Base-by-base conservation (phyloP, 495 filamentous ascomycete genomes). In the Aspergillus taichungensis region DNA sequence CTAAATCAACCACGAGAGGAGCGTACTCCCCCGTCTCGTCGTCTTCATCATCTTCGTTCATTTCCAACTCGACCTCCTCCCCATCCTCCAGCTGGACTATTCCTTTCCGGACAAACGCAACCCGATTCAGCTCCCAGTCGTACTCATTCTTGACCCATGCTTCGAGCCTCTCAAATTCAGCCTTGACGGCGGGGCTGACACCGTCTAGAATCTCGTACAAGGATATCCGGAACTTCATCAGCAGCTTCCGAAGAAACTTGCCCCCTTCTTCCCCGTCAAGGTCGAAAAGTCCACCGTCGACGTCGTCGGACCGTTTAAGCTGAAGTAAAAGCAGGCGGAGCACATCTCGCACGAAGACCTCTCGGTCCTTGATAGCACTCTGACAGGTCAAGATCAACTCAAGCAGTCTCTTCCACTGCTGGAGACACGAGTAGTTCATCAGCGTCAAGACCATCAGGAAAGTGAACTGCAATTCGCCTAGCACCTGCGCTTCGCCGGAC, bases 21-120 rank as follows among this genome's bases (percentile, higher is more conserved):
- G 85, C 82, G 70, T 88, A 90, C 57, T 95, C 91, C 12, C 87
- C 88, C 46, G 75, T 77, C 63, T 92, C 87, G 42, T 92, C 87
- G 45, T 94, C 86, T 46, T 79, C 86, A 49, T 91, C 84, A 47
- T 82, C 74, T 6, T 82, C 85, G 24, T 69, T 69, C 49, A 87
- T 69, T 49, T 95, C 88, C 56, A 92, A 74, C 46, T 88, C 81
- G 11, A 94, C 80, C 53, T 79, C 66, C 60, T 90, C 87, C 14
- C 82, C 84, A 54, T 88, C 85, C 57, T 88, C 87, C 40, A 88
- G 62, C 63, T 79, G 71, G 34, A 88, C 51, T 61, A 79, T 80
- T 0, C 88, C 87, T 40, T 66, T 71, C 49, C 75, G 73, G 7
- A 84, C 69, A 49, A 81, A 68, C 18, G 61, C 58, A 28, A 73